Evolutionary conservation across 106 monocot genomes (phyloP).

Genomic region (Gastrodia elata): DNA sequence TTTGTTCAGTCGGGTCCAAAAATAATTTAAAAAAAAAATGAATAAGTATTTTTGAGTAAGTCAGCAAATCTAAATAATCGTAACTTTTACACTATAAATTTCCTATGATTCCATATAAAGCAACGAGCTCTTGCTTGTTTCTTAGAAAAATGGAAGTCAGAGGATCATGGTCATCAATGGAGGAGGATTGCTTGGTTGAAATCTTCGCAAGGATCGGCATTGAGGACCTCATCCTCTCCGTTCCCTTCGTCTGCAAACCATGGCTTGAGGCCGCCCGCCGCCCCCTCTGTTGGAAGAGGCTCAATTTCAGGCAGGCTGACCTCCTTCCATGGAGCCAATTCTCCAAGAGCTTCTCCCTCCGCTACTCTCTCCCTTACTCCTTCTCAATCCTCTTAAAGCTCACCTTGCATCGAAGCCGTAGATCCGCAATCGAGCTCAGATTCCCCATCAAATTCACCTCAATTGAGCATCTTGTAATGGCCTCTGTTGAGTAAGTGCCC

Average conservation of each 20-base stretch:
- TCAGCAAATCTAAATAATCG: too few relatives aligned
- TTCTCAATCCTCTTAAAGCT: slow-evolving; percentile 14
- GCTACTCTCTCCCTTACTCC: neutral
- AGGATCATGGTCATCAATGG: slow-evolving; percentile 12
- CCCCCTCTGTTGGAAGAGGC: slow-evolving; percentile 18
- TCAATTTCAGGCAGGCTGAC: slow-evolving; percentile 13
- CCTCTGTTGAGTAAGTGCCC: slow-evolving; percentile 1
- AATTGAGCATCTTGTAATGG: neutral
- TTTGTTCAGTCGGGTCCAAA: too few relatives aligned
- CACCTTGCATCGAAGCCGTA: neutral
- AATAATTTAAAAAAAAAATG: too few relatives aligned
- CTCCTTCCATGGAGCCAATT: slow-evolving; percentile 21
- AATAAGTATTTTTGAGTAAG: too few relatives aligned
- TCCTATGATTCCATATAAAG: too few relatives aligned
- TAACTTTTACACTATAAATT: too few relatives aligned
- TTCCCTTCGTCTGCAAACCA: slow-evolving; percentile 20
- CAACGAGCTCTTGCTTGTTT: too few relatives aligned
- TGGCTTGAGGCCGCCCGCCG: slow-evolving; percentile 1
- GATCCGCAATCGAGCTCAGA: slow-evolving; percentile 3
- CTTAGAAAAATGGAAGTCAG: neutral
- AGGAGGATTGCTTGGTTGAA: slow-evolving; percentile 13
- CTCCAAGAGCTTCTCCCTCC: neutral
- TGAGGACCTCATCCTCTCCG: slow-evolving; percentile 6
- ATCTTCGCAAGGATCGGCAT: slow-evolving; percentile 14
- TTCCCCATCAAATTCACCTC: slow-evolving; percentile 13